Percentiles rank a stretch among this genome's conserved stretches.
phyloP scores from a whole-genome alignment of 441 rosid genomes.

The Syzygium syzygioides region DNA sequence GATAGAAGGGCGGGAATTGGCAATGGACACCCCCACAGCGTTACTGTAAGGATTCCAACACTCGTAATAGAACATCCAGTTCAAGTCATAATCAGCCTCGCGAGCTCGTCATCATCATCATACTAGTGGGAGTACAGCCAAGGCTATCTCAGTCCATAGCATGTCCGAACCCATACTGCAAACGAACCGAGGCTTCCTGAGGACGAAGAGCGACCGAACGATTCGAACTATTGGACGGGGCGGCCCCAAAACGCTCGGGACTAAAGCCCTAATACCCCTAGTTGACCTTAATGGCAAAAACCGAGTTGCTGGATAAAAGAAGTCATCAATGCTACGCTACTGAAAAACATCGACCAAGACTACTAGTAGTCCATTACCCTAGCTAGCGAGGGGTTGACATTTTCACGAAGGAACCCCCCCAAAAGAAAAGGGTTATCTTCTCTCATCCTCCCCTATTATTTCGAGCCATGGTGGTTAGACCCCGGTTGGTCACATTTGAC shows the following conservation, averaged over 20 bases:
- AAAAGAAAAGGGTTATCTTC: not conserved
- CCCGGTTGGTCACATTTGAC: not conserved
- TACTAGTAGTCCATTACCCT: not conserved
- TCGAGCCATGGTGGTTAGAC: not conserved
- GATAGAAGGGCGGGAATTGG: not conserved
- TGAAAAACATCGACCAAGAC: not conserved
- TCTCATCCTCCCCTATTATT: not conserved
- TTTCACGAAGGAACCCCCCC: not conserved
- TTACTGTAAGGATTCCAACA: not conserved
- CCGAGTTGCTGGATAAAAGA: accelerated
- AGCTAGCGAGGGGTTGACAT: not conserved
- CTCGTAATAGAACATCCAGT: not conserved
- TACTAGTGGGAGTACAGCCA: not conserved
- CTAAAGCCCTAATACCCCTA: not conserved
- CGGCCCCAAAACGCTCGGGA: not conserved
- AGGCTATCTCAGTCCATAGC: not conserved
- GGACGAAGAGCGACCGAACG: not conserved
- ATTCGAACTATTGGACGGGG: accelerated
- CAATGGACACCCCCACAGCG: accelerated
- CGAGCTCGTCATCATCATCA: accelerated
- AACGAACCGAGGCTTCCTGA: not conserved
- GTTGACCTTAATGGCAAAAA: not conserved
- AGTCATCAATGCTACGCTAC: not conserved
- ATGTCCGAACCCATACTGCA: accelerated
- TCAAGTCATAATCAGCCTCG: not conserved